Conservation (phyloP, 805 yeast species). For the Teunomyces barrocoloradensis region DNA sequence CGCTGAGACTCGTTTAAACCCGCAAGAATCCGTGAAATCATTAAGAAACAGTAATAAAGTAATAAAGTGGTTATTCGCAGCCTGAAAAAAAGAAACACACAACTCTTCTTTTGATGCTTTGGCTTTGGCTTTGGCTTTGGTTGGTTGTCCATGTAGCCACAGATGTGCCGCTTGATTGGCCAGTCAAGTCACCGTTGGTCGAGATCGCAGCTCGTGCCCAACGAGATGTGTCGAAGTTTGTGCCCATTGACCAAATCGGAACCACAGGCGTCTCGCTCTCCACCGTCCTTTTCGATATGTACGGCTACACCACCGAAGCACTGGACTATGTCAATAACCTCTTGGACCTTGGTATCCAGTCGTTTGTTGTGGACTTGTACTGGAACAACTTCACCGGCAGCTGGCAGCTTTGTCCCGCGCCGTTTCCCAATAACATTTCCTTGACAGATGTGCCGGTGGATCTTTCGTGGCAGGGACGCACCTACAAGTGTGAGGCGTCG, state of each 20-base stretch:
- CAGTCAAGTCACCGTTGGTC: constrained; percentile 4
- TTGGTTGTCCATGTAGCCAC: not conserved
- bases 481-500: constrained; percentile 28
- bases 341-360: constrained; percentile 44
- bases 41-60: not conserved
- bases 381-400: constrained; percentile 43
- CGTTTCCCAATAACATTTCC: constrained; percentile 28
- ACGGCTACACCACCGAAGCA: constrained; percentile 17
- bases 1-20: constrained; percentile 41
- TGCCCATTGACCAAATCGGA: constrained; percentile 34
- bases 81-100: not conserved
- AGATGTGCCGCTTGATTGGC: constrained; percentile 2
- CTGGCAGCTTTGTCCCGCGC: constrained; percentile 59
- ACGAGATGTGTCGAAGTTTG: constrained; percentile 29
- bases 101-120: no score
- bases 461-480: constrained; percentile 26
- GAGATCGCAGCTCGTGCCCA: constrained; percentile 29
- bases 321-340: constrained; percentile 15
- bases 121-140: not conserved
- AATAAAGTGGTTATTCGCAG: not conserved
- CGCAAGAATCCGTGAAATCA: constrained; percentile 8
- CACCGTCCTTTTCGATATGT: constrained; percentile 23
- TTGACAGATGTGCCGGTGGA: constrained; percentile 9
- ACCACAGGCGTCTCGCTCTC: constrained; percentile 33
- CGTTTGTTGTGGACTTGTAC: constrained; percentile 53